Evolutionary conservation across 1,284 basidiomycete species (phyloP).

Genomic region (Blastosporella zonata): DNA sequence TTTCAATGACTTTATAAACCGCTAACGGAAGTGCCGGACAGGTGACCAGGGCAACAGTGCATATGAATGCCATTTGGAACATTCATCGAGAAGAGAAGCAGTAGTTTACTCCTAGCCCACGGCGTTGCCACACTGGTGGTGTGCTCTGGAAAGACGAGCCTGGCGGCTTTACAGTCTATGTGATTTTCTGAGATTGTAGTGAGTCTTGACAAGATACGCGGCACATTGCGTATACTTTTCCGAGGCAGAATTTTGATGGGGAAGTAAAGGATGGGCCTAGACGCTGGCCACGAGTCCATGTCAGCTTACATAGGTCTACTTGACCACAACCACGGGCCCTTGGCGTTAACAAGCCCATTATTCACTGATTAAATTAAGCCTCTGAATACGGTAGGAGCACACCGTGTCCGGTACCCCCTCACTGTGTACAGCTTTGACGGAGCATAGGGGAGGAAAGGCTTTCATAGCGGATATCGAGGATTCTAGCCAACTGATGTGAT

Average conservation of each 20-base stretch:
- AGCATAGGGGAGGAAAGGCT: neutral
- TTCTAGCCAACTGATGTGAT: neutral
- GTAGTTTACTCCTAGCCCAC: slow-evolving; percentile 1
- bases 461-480: neutral
- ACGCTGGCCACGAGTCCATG: neutral
- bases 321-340: too few species aligned
- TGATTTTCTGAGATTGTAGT: slow-evolving; percentile 2
- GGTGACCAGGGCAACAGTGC: slow-evolving; percentile 13
- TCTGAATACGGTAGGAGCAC: too few species aligned
- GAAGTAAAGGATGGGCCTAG: slow-evolving; percentile 1
- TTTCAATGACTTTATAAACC: slow-evolving; percentile 8
- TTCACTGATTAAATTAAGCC: too few species aligned
- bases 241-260: slow-evolving; percentile 12
- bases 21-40: slow-evolving; percentile 9
- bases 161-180: neutral
- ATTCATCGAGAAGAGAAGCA: slow-evolving; percentile 12
- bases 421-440: neutral
- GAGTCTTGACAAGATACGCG: slow-evolving; percentile 16
- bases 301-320: neutral
- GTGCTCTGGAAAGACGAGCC: neutral
- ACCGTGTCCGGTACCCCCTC: neutral
- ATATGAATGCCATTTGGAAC: slow-evolving; percentile 7
- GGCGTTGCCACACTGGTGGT: slow-evolving; percentile 3
- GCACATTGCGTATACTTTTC: slow-evolving; percentile 6
- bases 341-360: too few species aligned